These are phyloP conservation scores for Paramecium pentaurelia DNA, from an alignment of 73 alveolate species.

Conservation along the genomic window DNA sequence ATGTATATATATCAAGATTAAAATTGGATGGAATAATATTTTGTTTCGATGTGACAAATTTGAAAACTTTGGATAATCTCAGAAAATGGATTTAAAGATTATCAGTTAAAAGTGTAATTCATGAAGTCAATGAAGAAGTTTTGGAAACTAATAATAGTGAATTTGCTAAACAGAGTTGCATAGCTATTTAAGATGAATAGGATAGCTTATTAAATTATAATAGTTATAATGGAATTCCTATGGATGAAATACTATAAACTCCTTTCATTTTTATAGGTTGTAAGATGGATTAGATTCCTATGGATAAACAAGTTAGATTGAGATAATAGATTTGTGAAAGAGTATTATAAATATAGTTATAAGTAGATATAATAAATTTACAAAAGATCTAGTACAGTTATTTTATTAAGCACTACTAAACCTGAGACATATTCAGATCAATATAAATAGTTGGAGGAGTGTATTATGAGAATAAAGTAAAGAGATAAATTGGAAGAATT, in stretches of 20 bases:
- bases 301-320: background rate
- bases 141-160: background rate
- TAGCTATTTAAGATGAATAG: background rate
- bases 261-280: background rate
- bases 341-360: background rate
- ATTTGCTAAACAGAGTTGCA: background rate
- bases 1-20: background rate
- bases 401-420: background rate
- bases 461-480: background rate
- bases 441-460: background rate
- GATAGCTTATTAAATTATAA: background rate
- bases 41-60: background rate
- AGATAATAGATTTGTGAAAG: background rate
- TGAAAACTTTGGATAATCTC: background rate
- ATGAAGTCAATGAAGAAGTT: background rate
- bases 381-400: background rate
- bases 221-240: background rate
- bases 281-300: background rate
- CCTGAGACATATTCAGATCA: background rate
- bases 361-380: background rate
- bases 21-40: background rate
- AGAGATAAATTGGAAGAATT: background rate
- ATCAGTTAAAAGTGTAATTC: background rate
- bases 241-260: background rate
- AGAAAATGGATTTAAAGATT: background rate